Base-by-base conservation (phyloP, 371 early-diverging fungal genomes). In the Mortierella polycephala region DNA sequence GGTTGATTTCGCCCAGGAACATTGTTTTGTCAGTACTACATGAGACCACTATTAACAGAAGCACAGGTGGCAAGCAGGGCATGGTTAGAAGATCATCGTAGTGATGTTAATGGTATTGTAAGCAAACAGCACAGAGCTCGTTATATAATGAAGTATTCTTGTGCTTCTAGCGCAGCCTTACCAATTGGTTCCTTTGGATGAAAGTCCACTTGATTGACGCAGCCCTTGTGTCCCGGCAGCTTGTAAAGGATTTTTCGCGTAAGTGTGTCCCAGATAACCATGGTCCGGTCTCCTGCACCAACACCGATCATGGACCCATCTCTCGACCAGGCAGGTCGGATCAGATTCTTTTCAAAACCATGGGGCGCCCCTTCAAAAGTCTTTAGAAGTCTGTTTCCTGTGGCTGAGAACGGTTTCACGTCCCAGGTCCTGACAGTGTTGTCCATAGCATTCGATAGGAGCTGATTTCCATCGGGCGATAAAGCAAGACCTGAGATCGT, bases 161-260 rank as follows among this genome's bases (percentile, higher is more conserved):
- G 30, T 30, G 30, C 30, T 30, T 30, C 30, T 30, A 4, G 30
- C 30, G 4, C 30, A 18, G 40, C 59, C 80, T 72, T 84, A 86
- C 86, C 77, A 55, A 99, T 93, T 10, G 96, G 95, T 60, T 96
- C 95, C 50, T 82, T 88, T 18, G 96, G 96, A 76, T 96, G 96
- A 89, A 95, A 99, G 73, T 96, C 98, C 0, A 98, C 99, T 56
- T 96, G 96, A 67, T 96, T 99, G 5, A 99, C 97, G 67, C 92
- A 92, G 16, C 94, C 97, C 75, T 96, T 96, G 83, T 99, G 99
- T 0, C 99, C 99, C 16, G 96, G 97, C 40, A 99, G 74, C 85
- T 97, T 98, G 86, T 95, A 96, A 37, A 94, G 83, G 55, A 97
- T 94, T 68, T 91, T 89, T 52, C 92, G 88, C 23, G 92, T 92